Evolutionary conservation across 169 alveolate species (phyloP).

Genomic region (Cardiosporidium cionae): DNA sequence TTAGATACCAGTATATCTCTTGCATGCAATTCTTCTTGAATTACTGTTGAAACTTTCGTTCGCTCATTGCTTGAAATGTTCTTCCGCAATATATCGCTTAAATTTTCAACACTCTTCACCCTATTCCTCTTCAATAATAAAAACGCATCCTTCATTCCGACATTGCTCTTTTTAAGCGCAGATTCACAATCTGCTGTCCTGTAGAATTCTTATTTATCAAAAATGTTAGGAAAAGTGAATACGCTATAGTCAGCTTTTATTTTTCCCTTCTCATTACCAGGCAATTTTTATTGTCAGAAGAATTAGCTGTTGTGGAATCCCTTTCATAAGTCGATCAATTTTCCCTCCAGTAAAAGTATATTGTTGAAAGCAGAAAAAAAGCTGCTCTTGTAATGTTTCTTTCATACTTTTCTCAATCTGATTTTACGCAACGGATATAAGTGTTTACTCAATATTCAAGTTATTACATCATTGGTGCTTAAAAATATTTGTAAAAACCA

Average conservation of each 20-base stretch:
- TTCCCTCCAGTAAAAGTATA: background rate
- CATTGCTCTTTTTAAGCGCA: background rate
- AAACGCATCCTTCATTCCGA: background rate
- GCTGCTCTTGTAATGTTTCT: background rate
- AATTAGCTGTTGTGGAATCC: background rate
- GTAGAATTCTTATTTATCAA: background rate
- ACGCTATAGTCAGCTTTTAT: background rate
- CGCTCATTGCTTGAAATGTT: background rate
- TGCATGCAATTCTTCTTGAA: background rate
- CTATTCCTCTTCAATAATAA: background rate
- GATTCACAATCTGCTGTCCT: background rate
- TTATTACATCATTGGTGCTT: too few species aligned
- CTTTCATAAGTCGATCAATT: background rate
- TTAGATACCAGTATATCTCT: background rate
- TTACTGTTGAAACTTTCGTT: background rate
- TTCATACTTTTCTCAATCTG: background rate
- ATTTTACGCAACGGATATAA: too few species aligned
- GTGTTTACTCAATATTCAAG: too few species aligned
- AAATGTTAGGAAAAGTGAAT: too few species aligned
- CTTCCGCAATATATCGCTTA: background rate
- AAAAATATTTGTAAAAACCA: too few species aligned
- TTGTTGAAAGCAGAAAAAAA: background rate
- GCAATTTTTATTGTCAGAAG: background rate
- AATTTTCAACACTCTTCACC: background rate
- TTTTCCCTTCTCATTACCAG: background rate